Evolutionary conservation across 495 filamentous ascomycete species (phyloP).

Genomic region (Terfezia claveryi): DNA sequence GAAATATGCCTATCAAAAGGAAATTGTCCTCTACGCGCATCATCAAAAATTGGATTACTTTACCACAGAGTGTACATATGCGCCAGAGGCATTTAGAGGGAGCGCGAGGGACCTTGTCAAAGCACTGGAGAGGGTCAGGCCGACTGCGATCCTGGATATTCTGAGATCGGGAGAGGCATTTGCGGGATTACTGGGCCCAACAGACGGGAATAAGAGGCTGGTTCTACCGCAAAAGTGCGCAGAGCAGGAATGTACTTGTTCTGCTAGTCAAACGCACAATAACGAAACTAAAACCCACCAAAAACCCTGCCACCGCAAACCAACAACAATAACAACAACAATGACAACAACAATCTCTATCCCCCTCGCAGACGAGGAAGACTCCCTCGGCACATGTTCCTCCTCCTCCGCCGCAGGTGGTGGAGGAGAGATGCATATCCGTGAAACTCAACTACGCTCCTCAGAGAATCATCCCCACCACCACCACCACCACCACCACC

Average conservation of each 20-base stretch:
- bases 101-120: slow-evolving; percentile 84
- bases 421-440: slow-evolving; percentile 31
- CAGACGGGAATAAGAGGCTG: neutral
- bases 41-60: slow-evolving; percentile 96
- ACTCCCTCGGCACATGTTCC: neutral
- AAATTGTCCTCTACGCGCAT: slow-evolving; percentile 92
- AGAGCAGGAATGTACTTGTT: slow-evolving; percentile 32
- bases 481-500: slow-evolving; percentile 35
- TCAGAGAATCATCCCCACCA: slow-evolving; percentile 51
- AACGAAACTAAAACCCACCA: no score
- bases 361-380: neutral
- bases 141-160: slow-evolving; percentile 84
- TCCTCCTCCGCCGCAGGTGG: slow-evolving; percentile 33
- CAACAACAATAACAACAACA: neutral
- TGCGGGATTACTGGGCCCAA: slow-evolving; percentile 43
- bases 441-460: neutral
- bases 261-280: slow-evolving; percentile 57
- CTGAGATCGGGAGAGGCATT: slow-evolving; percentile 92
- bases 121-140: slow-evolving; percentile 75
- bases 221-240: slow-evolving; percentile 32
- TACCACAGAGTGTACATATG: slow-evolving; percentile 94
- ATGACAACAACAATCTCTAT: neutral
- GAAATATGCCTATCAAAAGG: slow-evolving; percentile 97
- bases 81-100: slow-evolving; percentile 90
- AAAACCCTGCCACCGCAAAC: slow-evolving; percentile 35